A percentile compares a stretch with the other conserved stretches of the same genome.
These are phyloP conservation scores for Skeletonema marinoi DNA, from an alignment of 108 stramenopile species.

Conservation along the genomic window DNA sequence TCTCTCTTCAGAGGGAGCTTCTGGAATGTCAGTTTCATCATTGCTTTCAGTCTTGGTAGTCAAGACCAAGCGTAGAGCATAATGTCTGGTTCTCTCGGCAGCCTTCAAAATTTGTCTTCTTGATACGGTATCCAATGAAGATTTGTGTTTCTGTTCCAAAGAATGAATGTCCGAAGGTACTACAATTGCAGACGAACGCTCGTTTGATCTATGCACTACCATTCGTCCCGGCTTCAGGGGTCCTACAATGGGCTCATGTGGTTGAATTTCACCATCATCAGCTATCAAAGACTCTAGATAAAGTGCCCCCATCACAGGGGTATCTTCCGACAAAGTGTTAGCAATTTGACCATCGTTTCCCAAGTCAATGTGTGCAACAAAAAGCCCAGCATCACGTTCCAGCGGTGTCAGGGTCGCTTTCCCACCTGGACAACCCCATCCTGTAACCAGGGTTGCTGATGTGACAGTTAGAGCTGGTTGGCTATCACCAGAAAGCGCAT, in stretches of 20 bases:
- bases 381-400: constrained; percentile 39
- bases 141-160: not conserved
- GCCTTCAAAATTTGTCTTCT: constrained; percentile 31
- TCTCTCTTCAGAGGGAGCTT: constrained; percentile 36
- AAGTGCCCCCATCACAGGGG: constrained; percentile 17
- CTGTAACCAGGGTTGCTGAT: constrained; percentile 37
- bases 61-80: constrained; percentile 37
- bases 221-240: constrained; percentile 31
- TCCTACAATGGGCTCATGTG: constrained; percentile 16
- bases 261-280: not conserved
- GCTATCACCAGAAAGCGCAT: too few relatives aligned
- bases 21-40: constrained; percentile 3
- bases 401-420: constrained; percentile 38
- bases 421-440: constrained; percentile 21
- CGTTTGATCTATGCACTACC: constrained; percentile 32
- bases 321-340: not conserved
- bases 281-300: too few relatives aligned
- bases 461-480: constrained; percentile 17
- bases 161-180: constrained; percentile 33
- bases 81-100: constrained; percentile 31
- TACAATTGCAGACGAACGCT: constrained; percentile 34
- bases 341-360: constrained; percentile 22
- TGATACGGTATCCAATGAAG: constrained; percentile 15
- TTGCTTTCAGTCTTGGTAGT: constrained; percentile 8
- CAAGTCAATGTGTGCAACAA: constrained; percentile 45